These are phyloP conservation scores for Acer negundo DNA, from an alignment of 345 rosid genomes.

Conservation along the genomic window DNA sequence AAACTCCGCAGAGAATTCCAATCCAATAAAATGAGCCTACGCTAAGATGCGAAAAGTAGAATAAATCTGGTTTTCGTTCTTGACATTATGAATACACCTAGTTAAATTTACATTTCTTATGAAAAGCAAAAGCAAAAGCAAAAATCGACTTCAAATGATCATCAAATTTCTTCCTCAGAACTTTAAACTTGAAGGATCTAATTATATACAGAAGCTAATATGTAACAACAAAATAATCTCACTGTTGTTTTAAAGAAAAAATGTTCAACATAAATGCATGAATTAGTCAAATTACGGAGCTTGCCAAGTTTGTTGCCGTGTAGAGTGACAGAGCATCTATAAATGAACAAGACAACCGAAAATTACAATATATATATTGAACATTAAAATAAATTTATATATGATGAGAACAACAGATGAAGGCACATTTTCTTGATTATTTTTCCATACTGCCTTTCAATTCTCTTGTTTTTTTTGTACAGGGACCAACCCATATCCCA, in stretches of 20 bases:
- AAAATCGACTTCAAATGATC: too few species aligned
- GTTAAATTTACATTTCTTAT: background rate
- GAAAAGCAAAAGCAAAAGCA: background rate
- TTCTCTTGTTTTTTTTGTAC: too few species aligned
- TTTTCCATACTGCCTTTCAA: too few species aligned
- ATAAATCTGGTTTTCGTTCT: background rate
- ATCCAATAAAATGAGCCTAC: background rate
- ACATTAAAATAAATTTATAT: too few species aligned
- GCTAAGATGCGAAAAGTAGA: background rate
- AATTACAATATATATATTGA: too few species aligned
- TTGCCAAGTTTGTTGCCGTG: constrained; percentile 60
- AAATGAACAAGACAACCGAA: too few species aligned
- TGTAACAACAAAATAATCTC: background rate
- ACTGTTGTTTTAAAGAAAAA: too few species aligned
- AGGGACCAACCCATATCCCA: too few species aligned
- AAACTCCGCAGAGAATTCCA: background rate
- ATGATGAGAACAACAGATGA: too few species aligned
- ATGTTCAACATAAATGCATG: constrained; percentile 48
- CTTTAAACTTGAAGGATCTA: background rate
- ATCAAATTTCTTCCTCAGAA: background rate
- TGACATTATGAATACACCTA: background rate
- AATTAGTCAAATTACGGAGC: constrained; percentile 46
- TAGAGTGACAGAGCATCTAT: constrained; percentile 60
- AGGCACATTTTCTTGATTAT: too few species aligned
- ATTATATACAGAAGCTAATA: background rate